Conservation (phyloP, 23 red algal genomes). For the Gracilariopsis chorda region DNA sequence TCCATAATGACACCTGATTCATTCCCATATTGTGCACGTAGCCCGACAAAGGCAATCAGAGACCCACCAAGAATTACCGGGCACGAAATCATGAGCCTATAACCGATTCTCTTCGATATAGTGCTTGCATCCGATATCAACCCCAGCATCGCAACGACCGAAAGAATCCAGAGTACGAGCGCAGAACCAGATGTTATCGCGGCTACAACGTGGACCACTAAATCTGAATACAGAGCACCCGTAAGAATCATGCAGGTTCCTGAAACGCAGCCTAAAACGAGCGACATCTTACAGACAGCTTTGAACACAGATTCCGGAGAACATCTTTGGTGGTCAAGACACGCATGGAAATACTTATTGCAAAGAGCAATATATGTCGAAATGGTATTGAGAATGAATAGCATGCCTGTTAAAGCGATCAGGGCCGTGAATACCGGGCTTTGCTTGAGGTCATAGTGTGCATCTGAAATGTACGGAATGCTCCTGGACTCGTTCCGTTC, state of each 20-base stretch:
- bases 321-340: background rate
- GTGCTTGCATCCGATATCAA: background rate
- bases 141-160: background rate
- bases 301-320: background rate
- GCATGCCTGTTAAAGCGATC: background rate
- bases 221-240: background rate
- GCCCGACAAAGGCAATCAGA: background rate
- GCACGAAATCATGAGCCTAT: background rate
- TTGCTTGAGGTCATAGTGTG: slow-evolving; percentile 54
- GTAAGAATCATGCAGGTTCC: background rate
- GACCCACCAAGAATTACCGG: background rate
- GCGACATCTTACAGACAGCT: background rate
- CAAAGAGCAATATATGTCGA: background rate
- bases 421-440: slow-evolving; percentile 40
- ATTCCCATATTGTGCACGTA: background rate
- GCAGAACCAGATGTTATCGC: background rate
- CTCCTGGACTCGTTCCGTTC: background rate
- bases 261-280: background rate
- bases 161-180: background rate
- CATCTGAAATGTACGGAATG: slow-evolving; percentile 56
- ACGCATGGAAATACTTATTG: background rate
- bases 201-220: background rate
- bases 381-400: background rate
- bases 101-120: background rate
- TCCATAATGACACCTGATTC: background rate